Base-by-base conservation (phyloP, 768 basidiomycete species). In the Rhizopogon vinicolor region DNA sequence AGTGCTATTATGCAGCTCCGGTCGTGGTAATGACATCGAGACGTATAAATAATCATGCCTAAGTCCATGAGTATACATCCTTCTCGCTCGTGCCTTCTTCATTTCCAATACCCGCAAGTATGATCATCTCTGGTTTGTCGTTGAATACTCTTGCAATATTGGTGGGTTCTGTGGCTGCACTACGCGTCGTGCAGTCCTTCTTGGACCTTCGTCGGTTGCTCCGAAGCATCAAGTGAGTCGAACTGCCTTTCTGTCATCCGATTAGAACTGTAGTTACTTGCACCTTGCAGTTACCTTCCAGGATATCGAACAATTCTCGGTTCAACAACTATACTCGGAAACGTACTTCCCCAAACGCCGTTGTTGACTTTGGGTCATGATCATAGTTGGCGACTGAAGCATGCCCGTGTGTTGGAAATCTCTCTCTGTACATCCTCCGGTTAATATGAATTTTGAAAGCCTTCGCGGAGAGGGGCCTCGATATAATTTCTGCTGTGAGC, bases 401-500 rank as follows among this genome's bases (percentile, higher is more conserved):
- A 57, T 46, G 29, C 44, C 18, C 31, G 56, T 54, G 35, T 25
- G 43, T 57, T 12, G 37, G 13, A 31, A 14, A 13, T 13, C 18
- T 52, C 29, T 16, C 29, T 14, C 18, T 37, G n/a, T 40, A 14
- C 4, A 4, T 19, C 19, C 31, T 10, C 9, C 14, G 28, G 7
- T 54, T 28, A 16, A 35, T 9, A 25, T 22, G 12, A 25, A 37
- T 53, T 22, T 46, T 41, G 14, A 8, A 35, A 75, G 73, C 60
- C 16, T 75, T 68, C 51, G 61, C 67, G 44, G 41, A 60, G 22
- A 63, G 59, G 51, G 75, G 76, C 31, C 69, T 68, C 58, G 75
- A 76, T 54, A 67, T 74, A 37, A 56, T 66, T 59, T 71, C 74
- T n/a, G 46, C 61, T 14, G 74, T 76, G 43, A 57, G 61, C 3